Evolutionary conservation across 2,329 filamentous ascomycete genomes (phyloP), one percentile per base, ranked within the genome.

Genomic region (Cercospora sesami): DNA sequence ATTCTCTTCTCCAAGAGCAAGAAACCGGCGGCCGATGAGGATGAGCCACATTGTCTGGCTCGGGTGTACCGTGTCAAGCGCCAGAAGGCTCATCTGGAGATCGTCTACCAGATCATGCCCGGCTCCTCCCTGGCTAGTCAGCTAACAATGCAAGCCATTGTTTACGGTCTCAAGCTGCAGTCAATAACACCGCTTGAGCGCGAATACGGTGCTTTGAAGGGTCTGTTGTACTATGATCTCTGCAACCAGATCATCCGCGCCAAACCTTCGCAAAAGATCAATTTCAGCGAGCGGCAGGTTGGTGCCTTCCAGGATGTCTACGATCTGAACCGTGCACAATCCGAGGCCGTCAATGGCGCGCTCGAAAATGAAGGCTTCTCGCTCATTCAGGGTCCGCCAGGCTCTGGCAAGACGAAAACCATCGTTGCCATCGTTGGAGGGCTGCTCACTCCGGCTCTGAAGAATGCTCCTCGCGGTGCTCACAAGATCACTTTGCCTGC

Each of bases 321-420:
- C 81, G 86, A 87, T 23, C 87, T 99, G 66, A 99, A 99, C 77
- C 84, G 85, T 51, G 95, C 93, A 5, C 95, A 99, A 78, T 93
- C 94, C 3, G 91, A 92, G 79, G 95, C 95, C 7, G 92, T 99
- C 69, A 87, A 95, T 71, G 96, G 94, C 63, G 94, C 94, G 12
- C 87, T 94, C 66, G 94, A 96, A 75, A 99, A 99, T 73, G 95
- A 98, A 80, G 96, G 93, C 0, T 99, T 99, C 77, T 98, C 95
- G 3, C 83, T 99, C 69, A 93, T 99, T 73, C 95, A 99, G 81
- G 95, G 91, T 65, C 95, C 95, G 61, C 95, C 95, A 1, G 95
- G 95, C 79, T 97, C 95, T 4, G 71, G 75, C 26, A 99, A 99
- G 82, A 99, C 95, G 0, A 99, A 99, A 79, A 99, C 95, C 0